Evolutionary conservation across 768 basidiomycete genomes (phyloP), one percentile per base, ranked within the genome.

Genomic region (Tulasnella sp.): DNA sequence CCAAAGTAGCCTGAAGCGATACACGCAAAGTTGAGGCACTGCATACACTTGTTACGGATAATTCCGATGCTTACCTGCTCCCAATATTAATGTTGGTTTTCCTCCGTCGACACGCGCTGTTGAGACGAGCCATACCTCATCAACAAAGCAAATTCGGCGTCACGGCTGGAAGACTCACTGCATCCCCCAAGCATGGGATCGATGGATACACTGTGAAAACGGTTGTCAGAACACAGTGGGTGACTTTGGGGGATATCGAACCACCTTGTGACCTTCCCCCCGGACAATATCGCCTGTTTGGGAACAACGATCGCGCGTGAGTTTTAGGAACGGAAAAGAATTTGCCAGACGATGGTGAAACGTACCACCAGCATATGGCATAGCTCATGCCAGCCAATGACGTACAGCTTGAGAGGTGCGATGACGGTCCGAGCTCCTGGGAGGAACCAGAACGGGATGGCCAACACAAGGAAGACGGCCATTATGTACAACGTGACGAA

Each of bases 391-490:
- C 81, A 87, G 40, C 87, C 88, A 59, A 91, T 89, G 51, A 50
- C 25, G 48, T 48, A 34, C 34, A 66, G 63, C 61, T 91, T 91
- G 63, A 91, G 75, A 7, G 88, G 88, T 49, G 56, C 29, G 29
- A 90, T 89, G 70, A 86, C 65, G 65, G 81, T 79, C 43, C 88
- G 75, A 23, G 81, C 81, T 57, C 83, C 80, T 3, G 88, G 88
- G 40, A 90, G 84, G 69, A 83, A 85, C 88, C 88, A 91, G 62
- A 88, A 75, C 40, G 85, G 88, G 64, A 89, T 87, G 59, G 88
- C 86, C 61, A 90, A 77, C 58, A 91, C 86, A 49, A 84, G 78
- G 74, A 83, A 89, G 49, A 89, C 85, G 52, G 88, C 79, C 49
- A 87, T 46, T 9, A 62, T 45, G 49, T 62, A 62, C 29, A 62